Conservation (phyloP, 129 eudicot genomes). For the Artemisia tridentata region DNA sequence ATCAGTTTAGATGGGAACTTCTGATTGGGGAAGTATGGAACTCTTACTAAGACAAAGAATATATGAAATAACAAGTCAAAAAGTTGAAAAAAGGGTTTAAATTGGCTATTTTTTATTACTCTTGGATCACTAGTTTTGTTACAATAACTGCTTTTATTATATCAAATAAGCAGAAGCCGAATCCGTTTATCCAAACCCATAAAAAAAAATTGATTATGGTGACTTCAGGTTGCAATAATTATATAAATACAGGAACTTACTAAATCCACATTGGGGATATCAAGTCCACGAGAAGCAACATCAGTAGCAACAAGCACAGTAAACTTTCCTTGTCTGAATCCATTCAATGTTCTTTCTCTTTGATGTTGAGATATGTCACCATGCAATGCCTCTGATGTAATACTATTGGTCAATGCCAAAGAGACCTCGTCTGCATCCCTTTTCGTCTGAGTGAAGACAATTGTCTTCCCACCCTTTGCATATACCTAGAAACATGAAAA, state of each 20-base stretch:
- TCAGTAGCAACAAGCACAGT: constrained; percentile 98
- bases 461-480: constrained; percentile 98
- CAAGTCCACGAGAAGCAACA: constrained; percentile 98
- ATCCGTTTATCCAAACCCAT: no score
- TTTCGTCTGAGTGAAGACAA: constrained; percentile 93
- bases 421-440: constrained; percentile 99
- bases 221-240: no score
- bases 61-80: no score
- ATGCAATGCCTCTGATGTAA: constrained; percentile 93
- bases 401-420: constrained; percentile 66
- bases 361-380: constrained; percentile 99
- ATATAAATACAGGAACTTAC: constrained; percentile 42
- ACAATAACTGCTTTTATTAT: no score
- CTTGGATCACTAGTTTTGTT: no score
- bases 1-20: no score
- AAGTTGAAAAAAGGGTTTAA: no score
- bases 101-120: no score
- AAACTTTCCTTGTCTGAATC: constrained; percentile 93
- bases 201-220: no score
- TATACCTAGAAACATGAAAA: constrained; percentile 59
- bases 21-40: no score
- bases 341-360: constrained; percentile 85
- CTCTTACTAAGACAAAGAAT: no score
- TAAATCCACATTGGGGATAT: constrained; percentile 92
- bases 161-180: no score